These are phyloP conservation scores for Galerina sulciceps DNA, from an alignment of 768 basidiomycete genomes.

Conservation along the genomic window DNA sequence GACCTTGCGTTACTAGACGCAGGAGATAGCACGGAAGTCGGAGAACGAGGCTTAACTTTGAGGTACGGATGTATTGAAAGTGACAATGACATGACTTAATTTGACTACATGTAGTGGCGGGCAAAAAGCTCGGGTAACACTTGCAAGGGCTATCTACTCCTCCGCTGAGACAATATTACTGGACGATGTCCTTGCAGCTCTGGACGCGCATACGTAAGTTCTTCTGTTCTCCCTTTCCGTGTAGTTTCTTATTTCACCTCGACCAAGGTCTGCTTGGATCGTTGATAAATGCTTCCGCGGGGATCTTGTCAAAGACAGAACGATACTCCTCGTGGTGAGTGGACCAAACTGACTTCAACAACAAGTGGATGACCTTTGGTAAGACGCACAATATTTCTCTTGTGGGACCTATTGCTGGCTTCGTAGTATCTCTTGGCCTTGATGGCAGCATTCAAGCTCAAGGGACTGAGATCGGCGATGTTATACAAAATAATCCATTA, in stretches of 20 bases:
- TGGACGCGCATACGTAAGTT: conserved; percentile 45
- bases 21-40: conserved; percentile 69
- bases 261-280: conserved; percentile 74
- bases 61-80: no score
- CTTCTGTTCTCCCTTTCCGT: background rate
- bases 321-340: conserved; percentile 75
- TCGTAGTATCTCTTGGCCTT: conserved; percentile 55
- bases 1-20: conserved; percentile 61
- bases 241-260: conserved; percentile 29
- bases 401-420: conserved; percentile 50
- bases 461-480: conserved; percentile 42
- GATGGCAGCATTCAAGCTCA: conserved; percentile 50
- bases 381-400: conserved; percentile 40
- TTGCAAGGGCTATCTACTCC: conserved; percentile 52
- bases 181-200: conserved; percentile 76
- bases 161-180: conserved; percentile 65
- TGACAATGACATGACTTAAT: no score
- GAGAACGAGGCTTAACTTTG: conserved; percentile 68
- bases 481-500: conserved; percentile 40
- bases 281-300: conserved; percentile 82
- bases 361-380: background rate
- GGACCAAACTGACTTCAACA: background rate
- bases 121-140: conserved; percentile 52
- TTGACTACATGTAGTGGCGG: conserved; percentile 40
- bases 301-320: conserved; percentile 71